Percentiles rank a stretch among this genome's conserved stretches.
phyloP scores from a whole-genome alignment of 2,329 filamentous ascomycete species.

The Curvularia spicifera region DNA sequence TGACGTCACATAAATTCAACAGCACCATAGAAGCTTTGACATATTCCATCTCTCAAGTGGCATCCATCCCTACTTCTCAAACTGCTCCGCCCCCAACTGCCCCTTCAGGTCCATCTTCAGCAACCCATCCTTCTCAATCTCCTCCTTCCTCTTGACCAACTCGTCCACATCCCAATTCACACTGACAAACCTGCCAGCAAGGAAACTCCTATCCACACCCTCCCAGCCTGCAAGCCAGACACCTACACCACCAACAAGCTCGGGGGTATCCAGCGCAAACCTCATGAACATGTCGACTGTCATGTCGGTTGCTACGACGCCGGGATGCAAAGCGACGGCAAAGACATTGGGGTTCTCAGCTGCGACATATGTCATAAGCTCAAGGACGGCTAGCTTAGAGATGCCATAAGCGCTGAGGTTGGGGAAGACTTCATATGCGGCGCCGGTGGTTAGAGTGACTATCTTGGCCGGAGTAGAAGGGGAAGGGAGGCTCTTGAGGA shows the following conservation, averaged over 20 bases:
- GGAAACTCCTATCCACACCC: slow-evolving; percentile 26
- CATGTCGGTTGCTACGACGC: slow-evolving; percentile 25
- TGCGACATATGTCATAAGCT: slow-evolving; percentile 30
- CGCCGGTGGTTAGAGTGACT: slow-evolving; percentile 26
- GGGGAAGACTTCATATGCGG: slow-evolving; percentile 23
- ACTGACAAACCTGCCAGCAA: slow-evolving; percentile 35
- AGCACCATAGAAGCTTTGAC: background rate
- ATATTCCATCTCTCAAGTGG: background rate
- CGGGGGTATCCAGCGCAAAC: slow-evolving; percentile 34
- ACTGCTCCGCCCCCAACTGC: slow-evolving; percentile 24
- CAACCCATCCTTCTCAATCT: slow-evolving; percentile 21
- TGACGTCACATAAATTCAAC: background rate
- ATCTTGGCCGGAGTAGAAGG: slow-evolving; percentile 32
- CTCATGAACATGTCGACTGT: slow-evolving; percentile 16
- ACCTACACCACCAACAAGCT: slow-evolving; percentile 36
- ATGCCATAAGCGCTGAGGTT: slow-evolving; percentile 24
- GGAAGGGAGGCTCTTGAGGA: slow-evolving; percentile 34
- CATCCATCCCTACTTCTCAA: slow-evolving; percentile 3
- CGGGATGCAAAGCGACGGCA: slow-evolving; percentile 29
- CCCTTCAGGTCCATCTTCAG: slow-evolving; percentile 27
- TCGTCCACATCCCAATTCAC: slow-evolving; percentile 44
- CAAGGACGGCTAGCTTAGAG: slow-evolving; percentile 25
- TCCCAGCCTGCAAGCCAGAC: slow-evolving; percentile 37
- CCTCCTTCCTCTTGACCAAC: slow-evolving; percentile 26
- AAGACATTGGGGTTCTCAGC: slow-evolving; percentile 30